phyloP scores from a whole-genome alignment of 306 rosid species.

The Abrus precatorius region DNA sequence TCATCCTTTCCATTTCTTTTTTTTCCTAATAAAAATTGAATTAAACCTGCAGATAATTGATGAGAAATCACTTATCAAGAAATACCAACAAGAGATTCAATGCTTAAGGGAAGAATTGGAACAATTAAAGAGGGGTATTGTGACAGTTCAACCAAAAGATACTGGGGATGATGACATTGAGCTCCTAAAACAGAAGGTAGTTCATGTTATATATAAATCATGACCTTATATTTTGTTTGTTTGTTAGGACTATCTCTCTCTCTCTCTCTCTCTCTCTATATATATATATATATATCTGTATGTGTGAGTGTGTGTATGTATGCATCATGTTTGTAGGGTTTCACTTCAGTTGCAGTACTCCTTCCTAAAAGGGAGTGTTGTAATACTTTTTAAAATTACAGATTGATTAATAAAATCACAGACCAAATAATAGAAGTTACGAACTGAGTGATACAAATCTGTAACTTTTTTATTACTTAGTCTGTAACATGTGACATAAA shows the following conservation, averaged over 20 bases:
- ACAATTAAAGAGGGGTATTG: conserved; percentile 85
- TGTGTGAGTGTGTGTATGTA: conserved; percentile 27
- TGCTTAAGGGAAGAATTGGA: conserved; percentile 92
- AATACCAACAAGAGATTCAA: conserved; percentile 93
- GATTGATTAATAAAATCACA: background rate
- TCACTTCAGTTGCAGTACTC: background rate
- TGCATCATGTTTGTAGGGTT: conserved; percentile 4
- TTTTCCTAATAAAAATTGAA: background rate
- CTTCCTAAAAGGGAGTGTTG: background rate
- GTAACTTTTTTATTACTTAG: no score
- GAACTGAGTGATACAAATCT: background rate
- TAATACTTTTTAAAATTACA: background rate
- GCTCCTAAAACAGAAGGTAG: conserved; percentile 94
- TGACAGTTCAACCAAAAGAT: conserved; percentile 77
- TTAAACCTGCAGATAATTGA: conserved; percentile 86
- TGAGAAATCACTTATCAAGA: conserved; percentile 98
- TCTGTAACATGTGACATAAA: no score
- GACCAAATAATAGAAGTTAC: background rate
- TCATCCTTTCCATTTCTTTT: conserved; percentile 16
- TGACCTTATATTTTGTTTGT: conserved; percentile 31
- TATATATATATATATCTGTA: no score
- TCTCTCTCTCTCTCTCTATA: no score
- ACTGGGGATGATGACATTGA: conserved; percentile 73
- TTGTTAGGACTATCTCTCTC: background rate
- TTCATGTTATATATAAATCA: conserved; percentile 49